Evolutionary conservation across 2,329 filamentous ascomycete genomes (phyloP).

Genomic region (Fonsecaea pedrosoi): DNA sequence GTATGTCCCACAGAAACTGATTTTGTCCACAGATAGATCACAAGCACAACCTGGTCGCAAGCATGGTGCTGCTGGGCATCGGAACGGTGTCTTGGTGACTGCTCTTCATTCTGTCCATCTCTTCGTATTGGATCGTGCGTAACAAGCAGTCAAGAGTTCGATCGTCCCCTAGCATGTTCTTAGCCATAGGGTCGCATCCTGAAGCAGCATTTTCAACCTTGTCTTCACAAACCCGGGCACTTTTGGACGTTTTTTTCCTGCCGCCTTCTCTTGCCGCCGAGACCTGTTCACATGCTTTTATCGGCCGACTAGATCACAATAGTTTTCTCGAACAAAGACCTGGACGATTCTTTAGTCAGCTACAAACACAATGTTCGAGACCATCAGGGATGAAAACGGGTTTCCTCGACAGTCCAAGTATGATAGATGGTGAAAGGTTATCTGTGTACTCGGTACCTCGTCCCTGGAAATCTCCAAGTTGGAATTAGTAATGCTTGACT

Average conservation of each 20-base stretch:
- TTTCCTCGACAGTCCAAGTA: not conserved
- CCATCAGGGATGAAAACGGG: not conserved
- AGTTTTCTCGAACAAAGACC: not conserved
- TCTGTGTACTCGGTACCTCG: not conserved
- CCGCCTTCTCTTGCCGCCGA: not conserved
- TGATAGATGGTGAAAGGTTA: not conserved
- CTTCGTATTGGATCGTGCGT: not conserved
- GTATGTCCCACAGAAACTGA: not conserved
- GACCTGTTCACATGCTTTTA: not conserved
- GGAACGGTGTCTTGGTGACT: not conserved
- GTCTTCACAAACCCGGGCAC: not conserved
- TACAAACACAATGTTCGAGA: not conserved
- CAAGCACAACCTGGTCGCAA: not conserved
- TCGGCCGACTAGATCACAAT: not conserved
- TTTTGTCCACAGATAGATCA: not conserved
- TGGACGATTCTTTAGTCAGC: not conserved
- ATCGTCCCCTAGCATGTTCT: not conserved
- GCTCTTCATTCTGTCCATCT: not conserved
- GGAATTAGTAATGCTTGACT: not conserved
- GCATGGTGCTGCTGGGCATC: not conserved
- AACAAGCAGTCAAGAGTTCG: not conserved
- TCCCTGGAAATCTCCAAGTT: not conserved
- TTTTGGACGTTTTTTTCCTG: not conserved
- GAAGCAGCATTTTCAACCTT: not conserved
- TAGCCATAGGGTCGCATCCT: not conserved